Evolutionary conservation across 306 rosid species (phyloP).

Genomic region (Casuarina glauca): DNA sequence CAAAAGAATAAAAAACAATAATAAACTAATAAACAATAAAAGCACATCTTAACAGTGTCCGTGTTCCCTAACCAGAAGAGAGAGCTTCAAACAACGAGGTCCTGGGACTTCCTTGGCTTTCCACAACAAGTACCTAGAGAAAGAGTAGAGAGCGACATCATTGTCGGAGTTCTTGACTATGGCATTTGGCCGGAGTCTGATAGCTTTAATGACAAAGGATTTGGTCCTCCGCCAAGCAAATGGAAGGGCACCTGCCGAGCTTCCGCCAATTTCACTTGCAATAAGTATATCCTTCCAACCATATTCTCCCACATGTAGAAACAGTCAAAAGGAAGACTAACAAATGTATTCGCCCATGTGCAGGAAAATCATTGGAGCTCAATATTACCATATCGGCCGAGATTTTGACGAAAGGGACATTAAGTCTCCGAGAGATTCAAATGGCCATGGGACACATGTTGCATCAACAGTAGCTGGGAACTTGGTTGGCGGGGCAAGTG

Average conservation of each 20-base stretch:
- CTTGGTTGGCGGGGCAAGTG: slow-evolving; percentile 31
- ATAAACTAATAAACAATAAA: too few relatives aligned
- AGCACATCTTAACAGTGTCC: too few relatives aligned
- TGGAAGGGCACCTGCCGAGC: slow-evolving; percentile 47
- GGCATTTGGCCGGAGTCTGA: slow-evolving; percentile 52
- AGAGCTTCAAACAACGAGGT: slow-evolving; percentile 36
- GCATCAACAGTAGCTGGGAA: slow-evolving; percentile 53
- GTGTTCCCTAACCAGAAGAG: slow-evolving; percentile 24
- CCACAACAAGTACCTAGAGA: slow-evolving; percentile 4
- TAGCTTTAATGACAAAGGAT: slow-evolving; percentile 45
- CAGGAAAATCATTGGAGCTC: slow-evolving; percentile 58
- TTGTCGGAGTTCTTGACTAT: slow-evolving; percentile 36
- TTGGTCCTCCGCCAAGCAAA: slow-evolving; percentile 45
- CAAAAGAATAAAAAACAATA: too few relatives aligned
- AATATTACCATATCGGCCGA: slow-evolving; percentile 22
- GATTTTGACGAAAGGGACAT: not conserved
- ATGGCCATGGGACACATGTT: slow-evolving; percentile 57
- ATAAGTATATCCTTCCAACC: slow-evolving; percentile 27
- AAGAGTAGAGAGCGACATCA: slow-evolving; percentile 25
- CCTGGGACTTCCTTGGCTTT: slow-evolving; percentile 36
- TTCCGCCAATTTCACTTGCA: slow-evolving; percentile 39
- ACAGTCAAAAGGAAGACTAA: not conserved
- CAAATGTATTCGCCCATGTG: not conserved
- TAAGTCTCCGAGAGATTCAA: slow-evolving; percentile 39
- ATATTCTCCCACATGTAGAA: not conserved